Evolutionary conservation across 768 basidiomycete genomes (phyloP).

Genomic region (button mushroom (Agaricus bisporus)): DNA sequence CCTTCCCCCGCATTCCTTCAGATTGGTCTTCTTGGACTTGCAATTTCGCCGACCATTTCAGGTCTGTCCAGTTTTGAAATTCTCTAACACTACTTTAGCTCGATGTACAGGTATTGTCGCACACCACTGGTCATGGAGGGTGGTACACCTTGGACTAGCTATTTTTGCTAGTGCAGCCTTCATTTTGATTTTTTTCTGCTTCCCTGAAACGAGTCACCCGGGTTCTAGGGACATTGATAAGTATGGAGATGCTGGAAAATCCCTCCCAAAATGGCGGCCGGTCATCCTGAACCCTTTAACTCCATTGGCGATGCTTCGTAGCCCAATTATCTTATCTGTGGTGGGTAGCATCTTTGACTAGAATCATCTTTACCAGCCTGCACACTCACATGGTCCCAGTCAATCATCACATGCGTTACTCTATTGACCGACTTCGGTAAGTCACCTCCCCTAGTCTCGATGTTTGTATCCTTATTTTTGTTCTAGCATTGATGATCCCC

Average conservation of each 20-base stretch:
- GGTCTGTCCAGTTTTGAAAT: constrained; percentile 24
- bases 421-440: constrained; percentile 32
- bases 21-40: constrained; percentile 52
- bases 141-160: constrained; percentile 45
- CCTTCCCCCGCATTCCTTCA: constrained; percentile 11
- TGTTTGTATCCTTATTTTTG: neutral
- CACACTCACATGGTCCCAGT: neutral
- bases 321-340: constrained; percentile 46
- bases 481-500: constrained; percentile 46
- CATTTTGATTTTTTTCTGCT: constrained; percentile 32
- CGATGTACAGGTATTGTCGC: constrained; percentile 34
- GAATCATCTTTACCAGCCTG: neutral
- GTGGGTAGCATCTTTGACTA: constrained; percentile 32
- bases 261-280: constrained; percentile 17
- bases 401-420: constrained; percentile 18
- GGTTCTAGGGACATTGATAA: constrained; percentile 51
- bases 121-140: constrained; percentile 61
- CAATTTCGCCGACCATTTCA: constrained; percentile 53
- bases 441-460: constrained; percentile 1
- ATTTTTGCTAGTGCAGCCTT: constrained; percentile 33
- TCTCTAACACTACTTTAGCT: neutral
- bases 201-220: constrained; percentile 68
- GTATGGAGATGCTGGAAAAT: constrained; percentile 13
- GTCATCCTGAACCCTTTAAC: constrained; percentile 51
- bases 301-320: constrained; percentile 39